A percentile compares a stretch with the other conserved stretches of the same genome.
These are phyloP conservation scores for Chenopodium formosanum DNA, from an alignment of 148 eudicot genomes.

Conservation along the genomic window DNA sequence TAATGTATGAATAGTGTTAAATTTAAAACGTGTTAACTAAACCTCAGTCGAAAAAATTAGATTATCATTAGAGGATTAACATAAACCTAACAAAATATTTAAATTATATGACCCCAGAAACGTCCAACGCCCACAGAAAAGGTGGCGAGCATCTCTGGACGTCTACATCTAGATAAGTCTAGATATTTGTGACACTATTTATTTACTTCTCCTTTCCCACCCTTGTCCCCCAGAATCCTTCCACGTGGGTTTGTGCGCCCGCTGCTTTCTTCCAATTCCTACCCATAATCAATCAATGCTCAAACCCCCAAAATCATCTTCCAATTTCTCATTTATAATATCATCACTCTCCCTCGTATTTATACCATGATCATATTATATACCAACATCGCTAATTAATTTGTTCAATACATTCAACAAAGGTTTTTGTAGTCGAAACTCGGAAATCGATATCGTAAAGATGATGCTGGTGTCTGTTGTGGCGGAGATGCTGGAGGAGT, in stretches of 20 bases:
- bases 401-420: not conserved
- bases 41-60: no score
- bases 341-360: no score
- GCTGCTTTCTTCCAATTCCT: not conserved
- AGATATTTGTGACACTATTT: no score
- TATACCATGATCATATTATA: not conserved
- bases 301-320: not conserved
- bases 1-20: no score
- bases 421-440: not conserved
- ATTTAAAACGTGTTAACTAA: no score
- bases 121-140: no score
- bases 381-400: not conserved
- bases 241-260: not conserved
- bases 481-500: slow-evolving; percentile 65
- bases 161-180: not conserved
- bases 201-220: not conserved
- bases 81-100: no score
- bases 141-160: not conserved
- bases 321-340: not conserved
- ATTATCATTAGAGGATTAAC: no score
- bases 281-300: not conserved
- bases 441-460: not conserved
- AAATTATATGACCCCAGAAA: no score
- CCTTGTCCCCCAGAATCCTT: not conserved
- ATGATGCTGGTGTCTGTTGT: slow-evolving; percentile 60